phyloP scores from a whole-genome alignment of 2,329 filamentous ascomycete genomes.

The Penicillium sp. region DNA sequence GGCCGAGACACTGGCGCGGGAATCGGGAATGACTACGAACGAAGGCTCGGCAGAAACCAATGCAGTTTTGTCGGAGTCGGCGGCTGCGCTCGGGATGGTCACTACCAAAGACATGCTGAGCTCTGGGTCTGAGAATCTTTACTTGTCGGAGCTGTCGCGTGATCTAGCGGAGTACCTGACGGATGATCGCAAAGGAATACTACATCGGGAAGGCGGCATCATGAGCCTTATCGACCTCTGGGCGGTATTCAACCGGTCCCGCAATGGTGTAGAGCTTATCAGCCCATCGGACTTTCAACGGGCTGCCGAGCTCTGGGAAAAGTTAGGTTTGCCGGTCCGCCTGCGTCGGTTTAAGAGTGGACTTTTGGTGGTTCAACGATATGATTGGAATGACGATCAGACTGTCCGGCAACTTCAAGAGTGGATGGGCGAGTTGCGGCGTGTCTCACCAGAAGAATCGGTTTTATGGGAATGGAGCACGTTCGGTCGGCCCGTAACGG shows the following conservation, averaged over 20 bases:
- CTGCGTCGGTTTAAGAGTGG: slow-evolving; percentile 86
- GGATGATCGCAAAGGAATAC: slow-evolving; percentile 71
- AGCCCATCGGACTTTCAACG: slow-evolving; percentile 88
- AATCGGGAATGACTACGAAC: slow-evolving; percentile 53
- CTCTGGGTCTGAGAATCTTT: slow-evolving; percentile 74
- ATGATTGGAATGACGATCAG: slow-evolving; percentile 83
- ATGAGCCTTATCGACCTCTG: slow-evolving; percentile 86
- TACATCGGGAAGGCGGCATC: slow-evolving; percentile 76
- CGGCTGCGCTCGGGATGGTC: slow-evolving; percentile 76
- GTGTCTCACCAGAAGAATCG: slow-evolving; percentile 58
- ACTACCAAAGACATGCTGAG: slow-evolving; percentile 92
- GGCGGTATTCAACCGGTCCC: slow-evolving; percentile 88
- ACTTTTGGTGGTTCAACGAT: slow-evolving; percentile 85
- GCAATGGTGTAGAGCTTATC: slow-evolving; percentile 89
- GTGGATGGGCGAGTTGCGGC: slow-evolving; percentile 72
- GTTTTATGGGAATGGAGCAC: slow-evolving; percentile 67
- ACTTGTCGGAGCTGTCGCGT: slow-evolving; percentile 77
- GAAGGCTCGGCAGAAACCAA: slow-evolving; percentile 64
- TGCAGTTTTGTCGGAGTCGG: slow-evolving; percentile 71
- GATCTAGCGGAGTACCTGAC: slow-evolving; percentile 85
- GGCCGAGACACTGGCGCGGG: slow-evolving; percentile 76
- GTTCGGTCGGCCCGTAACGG: slow-evolving; percentile 81
- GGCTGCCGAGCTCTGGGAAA: slow-evolving; percentile 82
- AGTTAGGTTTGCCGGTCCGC: slow-evolving; percentile 75
- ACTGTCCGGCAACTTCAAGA: slow-evolving; percentile 69